phyloP scores from a whole-genome alignment of 306 rosid species.

The Cicer cuneatum region DNA sequence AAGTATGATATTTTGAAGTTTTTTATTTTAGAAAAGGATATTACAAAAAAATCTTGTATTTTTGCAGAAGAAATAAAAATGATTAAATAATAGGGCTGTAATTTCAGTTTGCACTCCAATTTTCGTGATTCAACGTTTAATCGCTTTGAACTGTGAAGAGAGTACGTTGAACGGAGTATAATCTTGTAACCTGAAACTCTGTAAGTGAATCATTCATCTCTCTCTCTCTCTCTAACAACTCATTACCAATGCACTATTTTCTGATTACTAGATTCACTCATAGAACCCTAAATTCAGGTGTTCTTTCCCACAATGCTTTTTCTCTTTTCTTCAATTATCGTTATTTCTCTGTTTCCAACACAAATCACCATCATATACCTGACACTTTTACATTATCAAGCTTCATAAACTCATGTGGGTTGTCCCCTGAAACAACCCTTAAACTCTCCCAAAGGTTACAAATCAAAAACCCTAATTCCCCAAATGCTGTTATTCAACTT shows the following conservation, averaged over 20 bases:
- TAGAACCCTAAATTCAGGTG: background rate
- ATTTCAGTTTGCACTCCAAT: too few relatives aligned
- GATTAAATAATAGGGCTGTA: too few relatives aligned
- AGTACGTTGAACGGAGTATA: background rate
- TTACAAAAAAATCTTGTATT: too few relatives aligned
- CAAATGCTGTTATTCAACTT: constrained; percentile 15
- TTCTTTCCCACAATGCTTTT: constrained; percentile 9
- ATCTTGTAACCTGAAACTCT: background rate
- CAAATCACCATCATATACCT: background rate
- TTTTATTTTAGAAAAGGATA: too few relatives aligned
- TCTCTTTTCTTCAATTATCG: constrained; percentile 7
- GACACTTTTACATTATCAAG: background rate
- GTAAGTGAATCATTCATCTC: background rate
- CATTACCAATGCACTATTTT: background rate
- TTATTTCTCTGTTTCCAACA: constrained; percentile 4
- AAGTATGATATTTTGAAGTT: too few relatives aligned
- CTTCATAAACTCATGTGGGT: constrained; percentile 43
- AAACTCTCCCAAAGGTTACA: background rate
- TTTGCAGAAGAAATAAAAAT: too few relatives aligned
- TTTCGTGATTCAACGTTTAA: too few relatives aligned
- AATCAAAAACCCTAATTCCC: background rate
- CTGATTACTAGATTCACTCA: background rate
- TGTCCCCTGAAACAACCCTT: constrained; percentile 39
- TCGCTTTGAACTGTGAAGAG: background rate
- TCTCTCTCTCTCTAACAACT: background rate